Base-by-base conservation (phyloP, 345 rosid genomes). In the Citrus inodora region DNA sequence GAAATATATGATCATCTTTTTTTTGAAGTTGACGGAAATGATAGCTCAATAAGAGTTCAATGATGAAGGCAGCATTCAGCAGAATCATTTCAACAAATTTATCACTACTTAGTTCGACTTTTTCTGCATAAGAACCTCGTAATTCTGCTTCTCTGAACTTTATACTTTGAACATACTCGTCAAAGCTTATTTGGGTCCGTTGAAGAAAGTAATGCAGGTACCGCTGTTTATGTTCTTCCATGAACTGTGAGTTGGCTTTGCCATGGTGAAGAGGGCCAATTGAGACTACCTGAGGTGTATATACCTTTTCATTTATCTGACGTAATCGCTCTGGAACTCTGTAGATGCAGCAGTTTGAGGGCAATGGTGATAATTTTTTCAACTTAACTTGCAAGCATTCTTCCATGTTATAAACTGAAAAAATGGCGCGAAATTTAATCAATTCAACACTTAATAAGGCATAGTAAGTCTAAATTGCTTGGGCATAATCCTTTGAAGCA, bases 211-310 rank as follows among this genome's bases (percentile, higher is more conserved):
- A 25, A 25, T 25, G 25, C 25, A 25, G 25, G 25, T 25, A 25
- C 25, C 25, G 25, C 25, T 25, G 25, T 25, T 25, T 25, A 25
- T 25, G 25, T 25, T 25, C 25, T 25, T 25, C 25, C 25, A 25
- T 25, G 25, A 25, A 25, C 25, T 25, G 25, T 25, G 0, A 25
- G 25, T 25, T 25, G 0, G 25, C 25, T 25, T 25, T 25, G 25
- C 79, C 79, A 51, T 75, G 83, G 63, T 80, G 76, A 63, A 42
- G 16, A 11, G 79, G 83, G 13, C 83, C 83, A 6, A 80, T 69
- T 1, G 83, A 75, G 33, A 75, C 76, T 11, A 80, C 65, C 63
- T 53, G 70, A 30, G 83, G 83, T 17, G 79, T 69, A 37, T 40
- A 80, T 3, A 10, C 27, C 40, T 59, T 33, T 24, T 61, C 69